Evolutionary conservation across 495 filamentous ascomycete genomes (phyloP).

Genomic region (Ramalina intermedia): DNA sequence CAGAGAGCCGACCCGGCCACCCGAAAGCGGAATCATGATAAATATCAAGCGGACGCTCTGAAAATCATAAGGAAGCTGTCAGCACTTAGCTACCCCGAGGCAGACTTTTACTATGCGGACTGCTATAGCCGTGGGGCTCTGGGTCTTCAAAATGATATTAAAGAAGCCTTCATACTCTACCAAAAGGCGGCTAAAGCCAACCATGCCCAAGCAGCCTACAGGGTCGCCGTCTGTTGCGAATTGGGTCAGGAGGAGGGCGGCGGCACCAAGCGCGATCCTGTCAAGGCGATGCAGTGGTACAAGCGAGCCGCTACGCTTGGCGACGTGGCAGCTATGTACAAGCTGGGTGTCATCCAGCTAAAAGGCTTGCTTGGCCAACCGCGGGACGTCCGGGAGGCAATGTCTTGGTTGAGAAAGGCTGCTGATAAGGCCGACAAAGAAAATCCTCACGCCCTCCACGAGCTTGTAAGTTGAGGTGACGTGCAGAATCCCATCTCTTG

Average conservation of each 20-base stretch:
- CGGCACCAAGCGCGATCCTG: constrained; percentile 75
- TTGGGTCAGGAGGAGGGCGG: constrained; percentile 89
- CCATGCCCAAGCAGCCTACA: constrained; percentile 76
- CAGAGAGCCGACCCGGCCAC: constrained; percentile 63
- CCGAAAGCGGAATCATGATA: constrained; percentile 63
- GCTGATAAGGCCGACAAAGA: constrained; percentile 76
- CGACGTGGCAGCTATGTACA: constrained; percentile 92
- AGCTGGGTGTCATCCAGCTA: constrained; percentile 87
- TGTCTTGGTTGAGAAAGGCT: constrained; percentile 84
- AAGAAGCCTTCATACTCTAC: constrained; percentile 84
- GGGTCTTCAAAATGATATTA: constrained; percentile 61
- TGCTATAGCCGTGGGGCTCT: constrained; percentile 64
- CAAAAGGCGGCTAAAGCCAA: constrained; percentile 84
- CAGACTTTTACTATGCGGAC: constrained; percentile 89
- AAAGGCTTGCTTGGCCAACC: constrained; percentile 88
- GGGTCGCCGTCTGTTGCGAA: constrained; percentile 94
- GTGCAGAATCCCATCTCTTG: not conserved
- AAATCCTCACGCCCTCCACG: constrained; percentile 91
- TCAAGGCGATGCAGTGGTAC: constrained; percentile 97
- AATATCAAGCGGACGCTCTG: constrained; percentile 70
- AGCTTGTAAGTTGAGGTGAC: constrained; percentile 35
- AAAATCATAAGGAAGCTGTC: constrained; percentile 83
- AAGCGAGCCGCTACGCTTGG: constrained; percentile 80
- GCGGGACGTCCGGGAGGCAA: constrained; percentile 68
- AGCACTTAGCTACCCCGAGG: constrained; percentile 52